Evolutionary conservation across 495 filamentous ascomycete species (phyloP).

Genomic region (Talaromyces adpressus): DNA sequence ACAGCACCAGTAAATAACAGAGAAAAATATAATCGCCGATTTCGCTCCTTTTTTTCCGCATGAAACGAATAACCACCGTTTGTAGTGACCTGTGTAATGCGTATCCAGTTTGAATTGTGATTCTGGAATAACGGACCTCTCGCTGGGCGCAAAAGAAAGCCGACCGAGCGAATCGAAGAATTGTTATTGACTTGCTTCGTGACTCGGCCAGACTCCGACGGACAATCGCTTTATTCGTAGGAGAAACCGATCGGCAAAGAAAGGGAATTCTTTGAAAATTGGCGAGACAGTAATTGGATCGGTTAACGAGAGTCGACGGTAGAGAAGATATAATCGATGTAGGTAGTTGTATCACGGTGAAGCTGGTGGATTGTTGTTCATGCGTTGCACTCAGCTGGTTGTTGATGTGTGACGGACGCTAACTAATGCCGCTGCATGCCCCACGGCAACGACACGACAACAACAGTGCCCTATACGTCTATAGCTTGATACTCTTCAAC

Average conservation of each 20-base stretch:
- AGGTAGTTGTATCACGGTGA: background rate
- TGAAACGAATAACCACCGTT: background rate
- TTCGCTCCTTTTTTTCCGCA: background rate
- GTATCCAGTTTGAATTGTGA: background rate
- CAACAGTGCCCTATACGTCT: background rate
- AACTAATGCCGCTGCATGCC: background rate
- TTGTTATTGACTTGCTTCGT: background rate
- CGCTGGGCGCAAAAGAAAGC: background rate
- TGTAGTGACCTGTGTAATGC: background rate
- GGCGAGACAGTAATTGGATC: background rate
- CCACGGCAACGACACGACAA: conserved; percentile 2
- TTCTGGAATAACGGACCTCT: background rate
- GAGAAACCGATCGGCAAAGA: background rate
- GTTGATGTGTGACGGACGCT: background rate
- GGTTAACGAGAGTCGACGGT: background rate
- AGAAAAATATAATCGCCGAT: background rate
- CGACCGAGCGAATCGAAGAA: background rate
- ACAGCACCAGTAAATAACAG: background rate
- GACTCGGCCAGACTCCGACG: background rate
- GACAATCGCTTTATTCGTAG: background rate
- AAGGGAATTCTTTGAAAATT: background rate
- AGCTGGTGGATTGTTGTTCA: background rate
- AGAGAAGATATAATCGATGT: background rate
- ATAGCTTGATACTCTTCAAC: background rate
- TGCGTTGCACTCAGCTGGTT: background rate